Percentiles rank a stretch among this genome's conserved stretches.
Evolutionary conservation across 768 basidiomycete genomes (phyloP).

Genomic region (Hebeloma cylindrosporum): DNA sequence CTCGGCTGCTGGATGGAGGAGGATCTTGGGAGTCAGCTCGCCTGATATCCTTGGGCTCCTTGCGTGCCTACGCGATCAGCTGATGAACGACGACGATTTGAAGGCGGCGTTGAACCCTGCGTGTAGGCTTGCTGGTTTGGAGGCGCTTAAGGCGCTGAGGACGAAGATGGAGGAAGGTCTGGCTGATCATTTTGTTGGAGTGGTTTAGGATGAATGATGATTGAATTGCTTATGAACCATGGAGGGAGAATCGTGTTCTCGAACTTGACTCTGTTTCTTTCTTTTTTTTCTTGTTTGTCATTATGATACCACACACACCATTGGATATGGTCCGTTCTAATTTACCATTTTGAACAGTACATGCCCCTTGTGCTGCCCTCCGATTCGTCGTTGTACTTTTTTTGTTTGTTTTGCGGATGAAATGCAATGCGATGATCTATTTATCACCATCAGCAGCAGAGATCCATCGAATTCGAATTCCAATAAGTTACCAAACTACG

Average conservation of each 20-base stretch:
- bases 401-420: too few relatives aligned
- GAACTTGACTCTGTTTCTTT: background rate
- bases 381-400: too few relatives aligned
- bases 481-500: too few relatives aligned
- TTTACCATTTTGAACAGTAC: too few relatives aligned
- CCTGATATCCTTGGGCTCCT: conserved; percentile 34
- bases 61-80: conserved; percentile 31
- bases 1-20: conserved; percentile 31
- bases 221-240: background rate
- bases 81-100: conserved; percentile 34
- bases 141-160: conserved; percentile 21
- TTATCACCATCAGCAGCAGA: too few relatives aligned
- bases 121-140: conserved; percentile 35
- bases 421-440: too few relatives aligned
- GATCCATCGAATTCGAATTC: too few relatives aligned
- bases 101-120: conserved; percentile 23
- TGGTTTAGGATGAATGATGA: conserved; percentile 7
- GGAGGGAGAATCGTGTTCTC: background rate
- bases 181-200: conserved; percentile 29
- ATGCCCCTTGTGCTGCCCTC: too few relatives aligned
- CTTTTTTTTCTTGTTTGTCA: too few relatives aligned
- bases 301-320: too few relatives aligned
- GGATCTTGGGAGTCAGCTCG: conserved; percentile 30
- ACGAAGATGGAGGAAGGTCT: conserved; percentile 22
- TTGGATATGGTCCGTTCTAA: too few relatives aligned